Conservation (phyloP, 2,329 filamentous ascomycete species). For the Chalaropsis ovoidea region DNA sequence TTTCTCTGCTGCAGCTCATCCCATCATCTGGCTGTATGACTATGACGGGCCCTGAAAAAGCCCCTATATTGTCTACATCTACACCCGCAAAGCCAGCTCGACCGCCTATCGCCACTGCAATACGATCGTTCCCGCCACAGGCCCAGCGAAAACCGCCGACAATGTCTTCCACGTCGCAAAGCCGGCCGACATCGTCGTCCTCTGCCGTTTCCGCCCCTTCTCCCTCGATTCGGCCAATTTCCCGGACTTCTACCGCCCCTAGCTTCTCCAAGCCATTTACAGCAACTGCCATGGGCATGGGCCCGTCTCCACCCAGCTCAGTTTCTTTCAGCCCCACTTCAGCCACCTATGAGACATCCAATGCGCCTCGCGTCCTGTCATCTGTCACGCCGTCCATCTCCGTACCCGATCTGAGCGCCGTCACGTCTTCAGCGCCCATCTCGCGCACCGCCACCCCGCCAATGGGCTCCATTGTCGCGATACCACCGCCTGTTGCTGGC, state of each 20-base stretch:
- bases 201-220: constrained; percentile 14
- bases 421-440: neutral
- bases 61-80: constrained; percentile 1
- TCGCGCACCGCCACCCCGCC: constrained; percentile 18
- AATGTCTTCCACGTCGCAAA: constrained; percentile 22
- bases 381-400: constrained; percentile 20
- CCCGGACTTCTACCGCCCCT: constrained; percentile 18
- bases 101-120: neutral
- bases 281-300: constrained; percentile 19
- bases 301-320: constrained; percentile 14
- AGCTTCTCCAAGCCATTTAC: constrained; percentile 11
- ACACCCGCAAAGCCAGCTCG: neutral
- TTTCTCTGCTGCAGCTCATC: constrained; percentile 3
- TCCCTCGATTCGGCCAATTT: constrained; percentile 17
- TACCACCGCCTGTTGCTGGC: neutral
- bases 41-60: constrained; percentile 22
- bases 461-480: constrained; percentile 10
- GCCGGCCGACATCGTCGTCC: constrained; percentile 23
- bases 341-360: constrained; percentile 14
- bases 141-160: constrained; percentile 15
- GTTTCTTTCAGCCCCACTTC: constrained; percentile 11
- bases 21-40: constrained; percentile 16
- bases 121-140: neutral
- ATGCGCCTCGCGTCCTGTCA: constrained; percentile 8
- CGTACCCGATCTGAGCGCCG: constrained; percentile 15